phyloP scores from a whole-genome alignment of 106 monocot genomes.

The Allium cepa region DNA sequence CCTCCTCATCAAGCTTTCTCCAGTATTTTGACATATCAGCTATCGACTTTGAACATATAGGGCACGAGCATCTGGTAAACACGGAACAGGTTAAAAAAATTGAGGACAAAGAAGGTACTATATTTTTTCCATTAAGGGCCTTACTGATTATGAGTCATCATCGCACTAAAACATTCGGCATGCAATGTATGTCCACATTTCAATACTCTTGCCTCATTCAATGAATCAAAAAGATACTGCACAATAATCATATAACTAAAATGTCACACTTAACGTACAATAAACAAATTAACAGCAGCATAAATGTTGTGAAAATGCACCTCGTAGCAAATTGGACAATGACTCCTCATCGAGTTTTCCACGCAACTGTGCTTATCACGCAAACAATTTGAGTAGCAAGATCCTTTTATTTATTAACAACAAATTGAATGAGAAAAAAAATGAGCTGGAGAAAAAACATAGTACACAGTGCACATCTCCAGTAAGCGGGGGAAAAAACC shows the following conservation, averaged over 20 bases:
- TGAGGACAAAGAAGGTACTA: too few species aligned
- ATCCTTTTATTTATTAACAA: constrained; percentile 25
- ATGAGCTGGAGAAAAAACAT: too few species aligned
- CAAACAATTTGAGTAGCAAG: constrained; percentile 57
- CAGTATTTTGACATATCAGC: not conserved
- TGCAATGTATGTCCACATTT: constrained; percentile 92
- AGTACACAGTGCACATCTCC: too few species aligned
- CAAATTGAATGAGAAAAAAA: too few species aligned
- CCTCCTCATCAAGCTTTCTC: not conserved
- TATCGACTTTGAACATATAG: not conserved
- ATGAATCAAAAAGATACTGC: constrained; percentile 93
- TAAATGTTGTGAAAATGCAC: constrained; percentile 19
- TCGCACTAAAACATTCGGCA: constrained; percentile 46
- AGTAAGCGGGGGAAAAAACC: too few species aligned
- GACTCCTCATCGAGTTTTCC: constrained; percentile 84
- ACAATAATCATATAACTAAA: not conserved
- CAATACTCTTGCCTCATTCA: constrained; percentile 68
- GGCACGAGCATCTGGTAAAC: not conserved
- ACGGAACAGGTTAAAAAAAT: too few species aligned
- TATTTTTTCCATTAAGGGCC: not conserved
- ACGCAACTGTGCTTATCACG: constrained; percentile 67
- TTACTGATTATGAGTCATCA: constrained; percentile 77
- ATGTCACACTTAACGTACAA: too few species aligned
- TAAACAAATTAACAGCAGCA: too few species aligned
- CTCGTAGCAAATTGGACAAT: constrained; percentile 87